Base-by-base conservation (phyloP, 202 grass and related monocot species). In the Musa balbisiana region DNA sequence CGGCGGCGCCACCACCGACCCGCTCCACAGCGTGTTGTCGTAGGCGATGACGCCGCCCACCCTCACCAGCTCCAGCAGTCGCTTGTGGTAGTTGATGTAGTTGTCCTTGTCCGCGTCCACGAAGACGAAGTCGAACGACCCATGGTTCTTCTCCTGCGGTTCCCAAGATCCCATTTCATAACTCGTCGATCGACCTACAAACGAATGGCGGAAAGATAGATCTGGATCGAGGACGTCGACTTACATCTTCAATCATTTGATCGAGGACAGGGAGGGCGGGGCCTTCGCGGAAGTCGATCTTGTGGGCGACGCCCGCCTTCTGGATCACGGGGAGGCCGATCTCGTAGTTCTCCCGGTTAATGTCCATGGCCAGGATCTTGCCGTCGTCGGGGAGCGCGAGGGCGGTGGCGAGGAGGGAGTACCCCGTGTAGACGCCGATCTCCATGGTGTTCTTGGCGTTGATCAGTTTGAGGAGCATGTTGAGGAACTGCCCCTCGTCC, bases 101-200 rank as follows among this genome's bases (percentile, higher is more conserved):
- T 98, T 98, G 91, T 93, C 85, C 90, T 98, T 98, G 88, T 98
- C 94, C 23, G 94, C 94, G 69, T 98, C 94, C 19, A 98, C 91
- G 75, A 98, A 98, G 52, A 88, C 79, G 84, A 98, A 98, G 83
- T 98, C 94, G 83, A 83, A 98, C 8, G 83, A 67, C 1, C 91
- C 91, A 25, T 83, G 76, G 83, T 86, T 91, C 75, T 43, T 51
- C 62, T 86, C 53, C 72, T 74, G 53, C 52, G 10, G 10, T 10
- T 12, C 5, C 17, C 13, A 10, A 11, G 13, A 23, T 25, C 23
- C 24, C 20, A 13, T 29, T 66, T 29, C 12, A 12, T 43, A 33
- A 33, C 29, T 33, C 29, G 29, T 43, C 0, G 9, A 19, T 21
- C 19, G 56, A 60, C 17, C 56, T 60, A n/a, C 15, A 60, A 60